Percentiles rank a stretch among this genome's conserved stretches.
Conservation (phyloP, 306 rosid genomes). For the Crataegus laevigata region DNA sequence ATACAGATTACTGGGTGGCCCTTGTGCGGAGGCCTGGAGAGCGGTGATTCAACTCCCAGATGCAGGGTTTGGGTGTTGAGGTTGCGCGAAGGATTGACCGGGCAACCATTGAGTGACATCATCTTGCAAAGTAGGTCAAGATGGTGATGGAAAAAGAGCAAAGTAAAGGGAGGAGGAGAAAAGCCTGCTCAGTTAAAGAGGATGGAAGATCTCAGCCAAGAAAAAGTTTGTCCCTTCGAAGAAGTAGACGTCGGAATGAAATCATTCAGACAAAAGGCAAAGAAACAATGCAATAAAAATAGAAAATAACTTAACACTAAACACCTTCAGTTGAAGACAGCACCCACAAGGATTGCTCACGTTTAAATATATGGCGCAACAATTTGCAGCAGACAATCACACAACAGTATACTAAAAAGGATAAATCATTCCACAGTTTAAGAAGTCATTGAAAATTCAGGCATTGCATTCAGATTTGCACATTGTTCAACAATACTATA, state of each 20-base stretch:
- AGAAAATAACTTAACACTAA: not conserved
- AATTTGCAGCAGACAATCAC: not conserved
- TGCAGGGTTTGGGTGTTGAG: not conserved
- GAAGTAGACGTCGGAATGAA: not conserved
- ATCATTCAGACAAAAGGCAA: not conserved
- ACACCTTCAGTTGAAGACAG: not conserved
- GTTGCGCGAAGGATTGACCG: not conserved
- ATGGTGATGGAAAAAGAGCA: not conserved
- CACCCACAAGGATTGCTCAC: not conserved
- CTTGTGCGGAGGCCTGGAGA: not conserved
- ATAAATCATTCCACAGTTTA: not conserved
- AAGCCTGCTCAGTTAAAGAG: not conserved
- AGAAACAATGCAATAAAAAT: not conserved
- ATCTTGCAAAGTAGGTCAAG: not conserved
- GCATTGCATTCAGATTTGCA: not conserved
- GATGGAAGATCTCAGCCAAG: not conserved
- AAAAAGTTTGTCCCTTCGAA: not conserved
- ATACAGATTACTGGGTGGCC: not conserved
- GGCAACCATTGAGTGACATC: not conserved
- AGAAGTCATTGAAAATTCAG: not conserved
- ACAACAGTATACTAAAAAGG: not conserved
- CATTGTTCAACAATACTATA: conserved; percentile 7
- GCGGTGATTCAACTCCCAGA: not conserved
- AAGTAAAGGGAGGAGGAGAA: not conserved
- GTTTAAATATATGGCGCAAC: not conserved